Conservation (phyloP, 2,329 filamentous ascomycete genomes). For the Aspergillus sp. region DNA sequence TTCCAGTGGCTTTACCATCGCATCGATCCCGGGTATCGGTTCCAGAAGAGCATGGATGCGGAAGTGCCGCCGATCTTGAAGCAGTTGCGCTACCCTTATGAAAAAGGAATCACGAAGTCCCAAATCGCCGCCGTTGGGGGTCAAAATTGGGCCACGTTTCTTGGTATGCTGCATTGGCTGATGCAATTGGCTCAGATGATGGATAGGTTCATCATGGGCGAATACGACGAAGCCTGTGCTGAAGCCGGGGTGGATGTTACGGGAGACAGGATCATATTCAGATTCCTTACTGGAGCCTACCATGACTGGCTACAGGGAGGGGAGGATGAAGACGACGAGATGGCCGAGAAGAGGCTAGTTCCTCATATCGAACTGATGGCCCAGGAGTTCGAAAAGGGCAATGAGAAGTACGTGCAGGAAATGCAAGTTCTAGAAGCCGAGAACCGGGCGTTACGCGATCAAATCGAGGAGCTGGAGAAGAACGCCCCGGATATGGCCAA, state of each 20-base stretch:
- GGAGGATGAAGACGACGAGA: constrained; percentile 82
- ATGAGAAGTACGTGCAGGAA: constrained; percentile 80
- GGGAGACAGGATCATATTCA: constrained; percentile 89
- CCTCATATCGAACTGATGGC: constrained; percentile 90
- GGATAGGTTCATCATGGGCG: constrained; percentile 73
- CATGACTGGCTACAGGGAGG: constrained; percentile 92
- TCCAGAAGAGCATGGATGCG: constrained; percentile 91
- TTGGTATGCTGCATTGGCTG: constrained; percentile 96
- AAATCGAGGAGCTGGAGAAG: constrained; percentile 88
- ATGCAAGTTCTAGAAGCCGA: constrained; percentile 84
- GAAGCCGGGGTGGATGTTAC: constrained; percentile 85
- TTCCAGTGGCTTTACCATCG: constrained; percentile 97
- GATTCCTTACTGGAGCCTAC: constrained; percentile 87
- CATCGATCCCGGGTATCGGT: constrained; percentile 90
- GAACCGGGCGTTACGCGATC: constrained; percentile 73
- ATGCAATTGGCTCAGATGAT: constrained; percentile 97
- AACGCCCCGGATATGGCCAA: constrained; percentile 78
- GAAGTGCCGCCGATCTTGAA: constrained; percentile 92
- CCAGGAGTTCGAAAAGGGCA: constrained; percentile 77
- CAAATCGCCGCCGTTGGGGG: constrained; percentile 93
- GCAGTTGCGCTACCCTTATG: constrained; percentile 90
- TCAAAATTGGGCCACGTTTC: constrained; percentile 94
- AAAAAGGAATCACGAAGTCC: constrained; percentile 93
- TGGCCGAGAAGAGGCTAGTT: constrained; percentile 72
- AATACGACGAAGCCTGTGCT: constrained; percentile 85